phyloP scores from a whole-genome alignment of 352 stramenopile species.

The Peronospora belbahrii region DNA sequence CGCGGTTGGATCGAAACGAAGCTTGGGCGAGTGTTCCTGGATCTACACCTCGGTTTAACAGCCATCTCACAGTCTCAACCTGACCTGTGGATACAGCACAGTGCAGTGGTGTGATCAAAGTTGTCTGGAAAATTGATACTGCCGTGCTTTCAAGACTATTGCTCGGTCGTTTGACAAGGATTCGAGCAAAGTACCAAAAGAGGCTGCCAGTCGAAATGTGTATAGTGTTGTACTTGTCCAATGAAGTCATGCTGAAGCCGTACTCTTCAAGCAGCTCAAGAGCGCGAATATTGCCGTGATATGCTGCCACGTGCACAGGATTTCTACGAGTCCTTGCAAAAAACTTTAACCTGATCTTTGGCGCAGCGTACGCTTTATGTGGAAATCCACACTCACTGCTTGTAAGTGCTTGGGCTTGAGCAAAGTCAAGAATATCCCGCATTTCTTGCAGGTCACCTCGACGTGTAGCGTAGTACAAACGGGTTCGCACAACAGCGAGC shows the following conservation, averaged over 20 bases:
- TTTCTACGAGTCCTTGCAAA: slow-evolving; percentile 58
- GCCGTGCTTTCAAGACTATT: slow-evolving; percentile 53
- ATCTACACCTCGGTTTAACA: slow-evolving; percentile 59
- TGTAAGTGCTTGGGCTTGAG: slow-evolving; percentile 21
- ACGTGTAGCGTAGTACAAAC: slow-evolving; percentile 51
- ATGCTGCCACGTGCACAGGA: slow-evolving; percentile 57
- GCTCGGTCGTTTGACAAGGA: slow-evolving; percentile 60
- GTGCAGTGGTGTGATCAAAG: slow-evolving; percentile 63
- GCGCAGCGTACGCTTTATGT: slow-evolving; percentile 30
- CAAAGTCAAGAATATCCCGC: slow-evolving; percentile 38
- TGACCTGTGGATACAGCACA: slow-evolving; percentile 69
- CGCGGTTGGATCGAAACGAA: slow-evolving; percentile 49
- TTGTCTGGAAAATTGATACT: slow-evolving; percentile 62
- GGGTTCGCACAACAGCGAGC: slow-evolving; percentile 35
- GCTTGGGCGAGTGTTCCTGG: slow-evolving; percentile 72
- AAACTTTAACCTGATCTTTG: slow-evolving; percentile 35
- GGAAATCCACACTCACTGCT: slow-evolving; percentile 39
- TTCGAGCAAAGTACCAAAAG: slow-evolving; percentile 73
- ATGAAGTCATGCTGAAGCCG: slow-evolving; percentile 40
- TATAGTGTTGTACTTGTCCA: slow-evolving; percentile 63
- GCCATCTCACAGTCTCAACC: slow-evolving; percentile 59
- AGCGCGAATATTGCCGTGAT: slow-evolving; percentile 48
- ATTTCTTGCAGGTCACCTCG: slow-evolving; percentile 50
- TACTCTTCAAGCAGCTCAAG: slow-evolving; percentile 38
- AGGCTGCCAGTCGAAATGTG: slow-evolving; percentile 58